Conservation (phyloP, 2,329 filamentous ascomycete species). For the Fulvia fulva region DNA sequence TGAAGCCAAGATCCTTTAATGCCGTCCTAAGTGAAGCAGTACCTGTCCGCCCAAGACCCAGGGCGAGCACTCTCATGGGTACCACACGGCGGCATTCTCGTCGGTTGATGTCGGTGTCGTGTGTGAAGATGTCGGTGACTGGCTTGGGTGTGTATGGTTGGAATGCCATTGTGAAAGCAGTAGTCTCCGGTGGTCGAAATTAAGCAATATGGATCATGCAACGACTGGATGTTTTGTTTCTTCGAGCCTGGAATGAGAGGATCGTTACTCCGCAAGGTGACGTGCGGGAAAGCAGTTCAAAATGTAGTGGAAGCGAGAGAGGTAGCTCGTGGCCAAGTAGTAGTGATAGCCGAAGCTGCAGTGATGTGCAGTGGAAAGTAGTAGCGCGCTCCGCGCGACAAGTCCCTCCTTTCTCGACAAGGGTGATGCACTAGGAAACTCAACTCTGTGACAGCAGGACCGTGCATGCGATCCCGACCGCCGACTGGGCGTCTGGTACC, state of each 20-base stretch:
- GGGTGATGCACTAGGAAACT: background rate
- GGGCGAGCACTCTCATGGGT: slow-evolving; percentile 68
- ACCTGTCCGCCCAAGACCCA: slow-evolving; percentile 67
- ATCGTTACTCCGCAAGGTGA: background rate
- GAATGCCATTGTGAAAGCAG: slow-evolving; percentile 33
- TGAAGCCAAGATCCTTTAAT: slow-evolving; percentile 62
- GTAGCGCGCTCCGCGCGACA: background rate
- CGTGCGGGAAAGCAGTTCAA: background rate
- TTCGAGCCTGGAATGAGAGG: background rate
- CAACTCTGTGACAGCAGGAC: background rate
- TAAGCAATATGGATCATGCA: slow-evolving; percentile 3
- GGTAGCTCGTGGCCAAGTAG: background rate
- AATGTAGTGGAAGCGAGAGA: background rate
- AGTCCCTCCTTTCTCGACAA: background rate
- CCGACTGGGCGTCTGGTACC: background rate
- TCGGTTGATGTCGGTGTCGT: slow-evolving; percentile 64
- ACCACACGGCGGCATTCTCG: slow-evolving; percentile 62
- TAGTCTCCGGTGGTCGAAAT: background rate
- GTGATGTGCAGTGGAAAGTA: background rate
- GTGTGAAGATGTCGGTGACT: slow-evolving; percentile 58
- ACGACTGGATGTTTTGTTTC: background rate
- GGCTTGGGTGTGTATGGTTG: slow-evolving; percentile 46
- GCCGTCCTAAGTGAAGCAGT: slow-evolving; percentile 66
- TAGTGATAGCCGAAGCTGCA: background rate
- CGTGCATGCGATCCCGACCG: background rate